Conservation (phyloP, 2,329 filamentous ascomycete genomes). For the Coniochaeta ligniaria region DNA sequence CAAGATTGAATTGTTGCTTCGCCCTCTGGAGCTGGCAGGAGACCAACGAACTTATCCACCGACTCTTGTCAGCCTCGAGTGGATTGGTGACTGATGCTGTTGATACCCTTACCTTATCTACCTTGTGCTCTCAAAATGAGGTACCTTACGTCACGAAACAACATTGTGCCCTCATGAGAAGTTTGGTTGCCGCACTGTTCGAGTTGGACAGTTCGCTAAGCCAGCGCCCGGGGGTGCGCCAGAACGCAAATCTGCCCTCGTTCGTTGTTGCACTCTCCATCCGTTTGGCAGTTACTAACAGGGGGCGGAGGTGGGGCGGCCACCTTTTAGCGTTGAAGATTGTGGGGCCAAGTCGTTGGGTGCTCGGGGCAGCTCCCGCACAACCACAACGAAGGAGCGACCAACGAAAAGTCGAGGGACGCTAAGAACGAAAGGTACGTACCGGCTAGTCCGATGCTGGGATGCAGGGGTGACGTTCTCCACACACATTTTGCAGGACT, state of each 20-base stretch:
- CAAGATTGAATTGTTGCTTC: no score
- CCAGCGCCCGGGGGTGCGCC: not conserved
- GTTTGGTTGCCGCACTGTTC: not conserved
- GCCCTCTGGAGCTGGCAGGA: not conserved
- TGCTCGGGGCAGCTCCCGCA: slow-evolving; percentile 1
- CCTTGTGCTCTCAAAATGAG: no score
- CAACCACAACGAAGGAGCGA: not conserved
- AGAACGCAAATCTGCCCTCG: not conserved
- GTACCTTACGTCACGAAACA: no score
- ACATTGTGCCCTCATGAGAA: not conserved
- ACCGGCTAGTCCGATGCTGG: not conserved
- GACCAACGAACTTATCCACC: not conserved
- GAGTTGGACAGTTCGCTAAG: not conserved
- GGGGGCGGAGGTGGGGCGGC: not conserved
- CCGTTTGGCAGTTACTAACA: not conserved
- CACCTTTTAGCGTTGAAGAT: not conserved
- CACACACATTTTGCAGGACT: not conserved
- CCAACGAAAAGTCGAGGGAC: not conserved
- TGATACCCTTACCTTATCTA: not conserved
- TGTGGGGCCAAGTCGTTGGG: not conserved
- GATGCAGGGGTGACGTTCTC: not conserved
- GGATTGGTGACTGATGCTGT: not conserved
- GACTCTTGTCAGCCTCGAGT: not conserved
- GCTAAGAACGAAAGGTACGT: not conserved
- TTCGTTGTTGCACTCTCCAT: not conserved